Evolutionary conservation across 2,329 filamentous ascomycete species (phyloP), one percentile per base, ranked within the genome.

Genomic region (Cercospora sp.): DNA sequence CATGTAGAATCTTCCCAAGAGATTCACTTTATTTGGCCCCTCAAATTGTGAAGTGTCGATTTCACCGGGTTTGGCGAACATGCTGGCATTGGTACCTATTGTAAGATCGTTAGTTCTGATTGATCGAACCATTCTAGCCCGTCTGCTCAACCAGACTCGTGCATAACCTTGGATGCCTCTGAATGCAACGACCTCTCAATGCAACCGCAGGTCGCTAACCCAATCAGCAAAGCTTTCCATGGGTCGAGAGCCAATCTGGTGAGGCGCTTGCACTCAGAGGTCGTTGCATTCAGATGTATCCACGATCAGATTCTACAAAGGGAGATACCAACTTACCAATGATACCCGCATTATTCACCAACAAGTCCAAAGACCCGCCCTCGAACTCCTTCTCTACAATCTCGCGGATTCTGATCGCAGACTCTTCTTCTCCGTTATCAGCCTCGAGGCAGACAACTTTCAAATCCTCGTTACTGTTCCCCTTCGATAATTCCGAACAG

Each of bases 291-390:
- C n/a, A n/a, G n/a, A n/a, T n/a, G n/a, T n/a, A n/a, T n/a, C n/a
- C n/a, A n/a, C n/a, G n/a, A n/a, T n/a, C n/a, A n/a, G n/a, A n/a
- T n/a, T n/a, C n/a, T n/a, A n/a, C n/a, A n/a, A n/a, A n/a, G n/a
- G n/a, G n/a, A n/a, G n/a, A n/a, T n/a, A n/a, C n/a, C n/a, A n/a
- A n/a, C n/a, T n/a, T n/a, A 26, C 16, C 39, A 6, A 67, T 36
- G 16, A 65, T 63, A 5, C 67, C 70, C 10, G 70, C 65, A 39
- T 72, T 66, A 58, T 71, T 72, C 2, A 71, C 61, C 12, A 70
- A 18, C 0, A 70, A 20, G 23, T 72, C 69, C 20, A 72, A 53
- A 31, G 60, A 23, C 1, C 65, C 67, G 10, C 20, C 48, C 23
- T 23, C 23, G 28, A 62, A 62, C 20, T 65, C 62, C 8, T 23